Conservation (phyloP, 768 basidiomycete species). For the Clitopilus hobsonii region DNA sequence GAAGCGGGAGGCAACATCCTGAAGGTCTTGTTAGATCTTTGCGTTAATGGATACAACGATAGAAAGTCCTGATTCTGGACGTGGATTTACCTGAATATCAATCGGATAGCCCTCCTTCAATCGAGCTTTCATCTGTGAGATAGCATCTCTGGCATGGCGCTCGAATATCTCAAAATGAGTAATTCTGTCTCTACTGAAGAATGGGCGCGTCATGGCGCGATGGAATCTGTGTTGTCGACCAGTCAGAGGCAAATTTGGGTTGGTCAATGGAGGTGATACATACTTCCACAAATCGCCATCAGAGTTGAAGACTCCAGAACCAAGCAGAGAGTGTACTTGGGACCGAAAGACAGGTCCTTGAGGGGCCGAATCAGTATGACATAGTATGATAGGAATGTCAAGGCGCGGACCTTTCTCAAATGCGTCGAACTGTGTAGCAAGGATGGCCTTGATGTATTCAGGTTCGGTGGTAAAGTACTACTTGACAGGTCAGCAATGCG, state of each 20-base stretch:
- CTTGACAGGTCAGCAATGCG: not conserved
- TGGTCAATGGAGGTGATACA: slow-evolving; percentile 10
- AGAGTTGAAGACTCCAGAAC: slow-evolving; percentile 55
- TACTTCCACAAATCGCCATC: slow-evolving; percentile 74
- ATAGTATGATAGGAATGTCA: not conserved
- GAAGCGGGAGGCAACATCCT: slow-evolving; percentile 49
- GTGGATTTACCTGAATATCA: slow-evolving; percentile 44
- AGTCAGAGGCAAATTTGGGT: not conserved
- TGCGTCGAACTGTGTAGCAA: slow-evolving; percentile 43
- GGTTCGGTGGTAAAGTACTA: slow-evolving; percentile 42
- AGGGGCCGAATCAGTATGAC: not conserved
- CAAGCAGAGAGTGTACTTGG: slow-evolving; percentile 35
- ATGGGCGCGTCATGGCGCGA: slow-evolving; percentile 64
- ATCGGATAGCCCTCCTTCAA: slow-evolving; percentile 43
- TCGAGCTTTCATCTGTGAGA: slow-evolving; percentile 36
- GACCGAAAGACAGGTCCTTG: slow-evolving; percentile 19
- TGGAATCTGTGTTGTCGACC: slow-evolving; percentile 41
- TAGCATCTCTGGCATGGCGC: slow-evolving; percentile 41
- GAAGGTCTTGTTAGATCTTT: too few relatives aligned
- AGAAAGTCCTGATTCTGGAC: too few relatives aligned
- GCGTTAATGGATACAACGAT: too few relatives aligned
- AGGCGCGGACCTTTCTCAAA: slow-evolving; percentile 36
- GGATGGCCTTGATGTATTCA: slow-evolving; percentile 41
- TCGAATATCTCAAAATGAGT: slow-evolving; percentile 60
- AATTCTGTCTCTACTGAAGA: slow-evolving; percentile 60